phyloP scores from a whole-genome alignment of 2,329 filamentous ascomycete genomes.

The Talaromyces marneffei region DNA sequence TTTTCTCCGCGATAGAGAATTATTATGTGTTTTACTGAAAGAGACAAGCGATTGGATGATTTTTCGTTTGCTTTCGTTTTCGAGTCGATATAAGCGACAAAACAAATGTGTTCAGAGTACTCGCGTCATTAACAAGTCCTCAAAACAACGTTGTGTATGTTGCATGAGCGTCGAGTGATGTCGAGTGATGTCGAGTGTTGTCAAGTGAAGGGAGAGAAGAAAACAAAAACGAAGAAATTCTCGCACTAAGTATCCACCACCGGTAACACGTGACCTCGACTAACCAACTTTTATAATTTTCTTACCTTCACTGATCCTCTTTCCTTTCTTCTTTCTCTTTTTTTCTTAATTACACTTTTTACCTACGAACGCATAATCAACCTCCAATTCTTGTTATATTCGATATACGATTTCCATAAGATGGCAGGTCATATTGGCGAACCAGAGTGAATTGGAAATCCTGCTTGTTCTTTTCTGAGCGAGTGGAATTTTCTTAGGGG shows the following conservation, averaged over 20 bases:
- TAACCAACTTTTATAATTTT: neutral
- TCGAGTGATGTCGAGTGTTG: neutral
- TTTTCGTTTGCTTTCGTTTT: neutral
- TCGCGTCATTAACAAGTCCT: constrained; percentile 11
- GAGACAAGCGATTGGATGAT: too few relatives aligned
- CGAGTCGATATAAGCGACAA: neutral
- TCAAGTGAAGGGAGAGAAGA: neutral
- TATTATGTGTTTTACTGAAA: neutral
- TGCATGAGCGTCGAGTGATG: neutral
- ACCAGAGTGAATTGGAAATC: constrained; percentile 30
- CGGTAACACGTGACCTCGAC: neutral
- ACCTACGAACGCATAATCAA: constrained; percentile 46
- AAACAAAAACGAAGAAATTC: neutral
- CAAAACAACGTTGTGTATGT: neutral
- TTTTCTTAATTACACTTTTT: constrained; percentile 29
- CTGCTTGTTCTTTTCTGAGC: neutral
- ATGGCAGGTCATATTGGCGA: constrained; percentile 47
- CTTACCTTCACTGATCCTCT: neutral
- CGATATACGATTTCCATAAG: constrained; percentile 26
- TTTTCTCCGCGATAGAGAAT: constrained; percentile 21
- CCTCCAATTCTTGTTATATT: constrained; percentile 35
- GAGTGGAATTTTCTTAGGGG: constrained; percentile 2
- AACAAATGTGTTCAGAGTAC: neutral
- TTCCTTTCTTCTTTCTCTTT: neutral
- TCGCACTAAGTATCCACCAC: neutral